A percentile compares a stretch with the other conserved stretches of the same genome.
Evolutionary conservation across 495 filamentous ascomycete genomes (phyloP).

Genomic region (Penicillium malachiteum): DNA sequence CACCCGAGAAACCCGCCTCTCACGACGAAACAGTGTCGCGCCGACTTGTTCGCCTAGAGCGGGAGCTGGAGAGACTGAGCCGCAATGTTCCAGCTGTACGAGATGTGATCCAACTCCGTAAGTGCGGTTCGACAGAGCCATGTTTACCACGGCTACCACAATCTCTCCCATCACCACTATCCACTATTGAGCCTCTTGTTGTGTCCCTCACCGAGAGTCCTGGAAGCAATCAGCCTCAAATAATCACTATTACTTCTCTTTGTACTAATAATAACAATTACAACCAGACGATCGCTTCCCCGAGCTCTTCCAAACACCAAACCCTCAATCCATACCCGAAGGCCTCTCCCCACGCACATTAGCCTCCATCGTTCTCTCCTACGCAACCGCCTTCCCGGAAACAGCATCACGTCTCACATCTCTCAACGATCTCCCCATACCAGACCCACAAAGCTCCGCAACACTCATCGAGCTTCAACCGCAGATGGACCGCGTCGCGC

Average conservation of each 20-base stretch:
- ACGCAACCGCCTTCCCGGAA: constrained; percentile 69
- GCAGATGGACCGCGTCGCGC: constrained; percentile 64
- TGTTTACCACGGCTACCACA: background rate
- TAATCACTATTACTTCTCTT: background rate
- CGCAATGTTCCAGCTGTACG: constrained; percentile 46
- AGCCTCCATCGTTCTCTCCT: constrained; percentile 70
- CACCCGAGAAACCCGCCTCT: constrained; percentile 36
- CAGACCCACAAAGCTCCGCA: constrained; percentile 64
- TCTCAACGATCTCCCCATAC: constrained; percentile 73
- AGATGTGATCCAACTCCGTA: constrained; percentile 52
- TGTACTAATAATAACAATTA: background rate
- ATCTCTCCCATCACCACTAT: background rate
- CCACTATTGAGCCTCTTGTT: background rate
- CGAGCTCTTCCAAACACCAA: constrained; percentile 53
- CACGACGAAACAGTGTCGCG: constrained; percentile 46
- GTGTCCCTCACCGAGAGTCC: background rate
- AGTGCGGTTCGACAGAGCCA: constrained; percentile 4
- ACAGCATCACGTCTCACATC: constrained; percentile 79
- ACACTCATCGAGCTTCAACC: constrained; percentile 68
- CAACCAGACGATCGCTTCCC: constrained; percentile 54
- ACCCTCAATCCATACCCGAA: constrained; percentile 38
- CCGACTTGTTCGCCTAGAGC: constrained; percentile 65
- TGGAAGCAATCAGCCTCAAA: background rate
- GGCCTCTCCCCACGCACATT: constrained; percentile 44
- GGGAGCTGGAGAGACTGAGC: constrained; percentile 51